Evolutionary conservation across 805 yeast genomes (phyloP), one percentile per base, ranked within the genome.

Genomic region (Candida schatavii): DNA sequence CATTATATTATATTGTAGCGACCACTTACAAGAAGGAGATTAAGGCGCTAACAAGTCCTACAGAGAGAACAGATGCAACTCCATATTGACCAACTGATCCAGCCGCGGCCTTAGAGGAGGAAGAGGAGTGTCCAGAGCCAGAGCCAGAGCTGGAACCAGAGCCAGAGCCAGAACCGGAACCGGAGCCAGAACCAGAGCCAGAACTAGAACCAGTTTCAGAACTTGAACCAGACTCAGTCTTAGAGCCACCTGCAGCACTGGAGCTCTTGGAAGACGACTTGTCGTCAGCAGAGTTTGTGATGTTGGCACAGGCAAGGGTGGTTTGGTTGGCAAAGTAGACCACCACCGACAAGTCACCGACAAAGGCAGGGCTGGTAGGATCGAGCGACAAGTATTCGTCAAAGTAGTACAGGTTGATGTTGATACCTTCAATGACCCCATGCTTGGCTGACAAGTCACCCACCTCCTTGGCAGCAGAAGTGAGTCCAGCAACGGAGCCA

Each of bases 381-480:
- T 62, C 58, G 47, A 66, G 59, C 18, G 70, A 64, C 36, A 66
- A 48, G 46, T 57, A 65, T 10, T 46, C 48, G 44, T 66, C 72
- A 22, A 56, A 45, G 47, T 58, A 58, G 25, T 57, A 38, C 20
- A 57, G 44, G 17, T 52, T 27, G 41, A 47, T 21, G 11, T 64
- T 48, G n/a, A 56, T 50, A 27, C 67, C 62, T n/a, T 50, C 41
- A 35, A 67, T 55, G 34, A 37, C 36, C 18, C 74, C 74, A 49
- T 66, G 68, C 49, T 61, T 66, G 20, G 71, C 72, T 6, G 70
- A 49, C 44, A 68, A 67, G 48, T 68, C 72, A 33, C 73, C 71
- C 28, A 57, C 59, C 50, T 67, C 67, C 43, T 46, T 46, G 13
- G 47, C 55, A 5, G 57, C 56, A 7, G 52, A 45, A 17, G 49